Base-by-base conservation (phyloP, 805 yeast genomes). In the Isabelozyma heimii region DNA sequence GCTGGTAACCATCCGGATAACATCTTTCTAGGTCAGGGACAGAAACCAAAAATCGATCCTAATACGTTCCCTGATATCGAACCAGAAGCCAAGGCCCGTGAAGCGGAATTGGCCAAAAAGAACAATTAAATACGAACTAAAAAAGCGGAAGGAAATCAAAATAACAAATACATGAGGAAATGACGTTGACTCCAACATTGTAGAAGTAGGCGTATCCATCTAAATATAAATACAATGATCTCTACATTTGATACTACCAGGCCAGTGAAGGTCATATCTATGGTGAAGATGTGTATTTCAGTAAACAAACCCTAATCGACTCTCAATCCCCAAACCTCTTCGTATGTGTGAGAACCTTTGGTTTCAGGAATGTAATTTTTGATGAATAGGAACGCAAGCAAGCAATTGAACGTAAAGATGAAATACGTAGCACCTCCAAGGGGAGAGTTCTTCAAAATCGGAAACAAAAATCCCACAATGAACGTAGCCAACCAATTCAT, bases 401-500 rank as follows among this genome's bases (percentile, higher is more conserved):
- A 68, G 57, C 91, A 82, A 55, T 82, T 76, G 3, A 66, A 47
- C 0, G 91, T 83, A 66, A 94, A 91, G 8, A 89, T 61, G 48
- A 83, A 73, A 70, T 89, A 94, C 27, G 87, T 90, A 43, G 80
- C 82, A 0, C 97, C 91, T 8, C 97, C 97, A 38, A 91, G 63
- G 48, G 66, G 53, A 4, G 67, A 58, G 12, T 71, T 67, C 63
- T 85, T 83, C 24, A 88, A 63, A 4, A 85, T 67, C 1, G 99
- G 99, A 75, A 94, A 92, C 16, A 83, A 61, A 52, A 77, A 86
- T 0, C 96, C 97, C 30, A 89, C 83, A 0, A 84, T 56, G 60
- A 94, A 92, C 0, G 97, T 90, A 8, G 96, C 87, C 9, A 89
- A 57, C 97, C 97, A 92, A 65, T 92, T 94, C 72, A 89, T 81